phyloP scores from a whole-genome alignment of 225 moss, liverwort and hornwort species.

The Asterella californica region DNA sequence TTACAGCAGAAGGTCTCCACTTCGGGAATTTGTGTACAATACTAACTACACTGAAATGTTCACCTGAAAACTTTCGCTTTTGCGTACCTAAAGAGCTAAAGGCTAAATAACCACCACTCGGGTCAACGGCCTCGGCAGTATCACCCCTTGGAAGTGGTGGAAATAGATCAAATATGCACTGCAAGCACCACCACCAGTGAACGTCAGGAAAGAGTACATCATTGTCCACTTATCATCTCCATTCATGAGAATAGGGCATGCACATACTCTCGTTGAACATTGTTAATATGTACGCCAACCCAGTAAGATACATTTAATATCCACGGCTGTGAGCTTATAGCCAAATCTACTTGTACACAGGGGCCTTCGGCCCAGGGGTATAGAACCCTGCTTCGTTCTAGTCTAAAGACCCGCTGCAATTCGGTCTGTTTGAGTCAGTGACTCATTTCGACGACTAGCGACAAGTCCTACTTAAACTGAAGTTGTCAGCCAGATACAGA shows the following conservation, averaged over 20 bases:
- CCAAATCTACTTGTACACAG: neutral
- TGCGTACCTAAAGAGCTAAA: neutral
- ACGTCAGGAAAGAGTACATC: neutral
- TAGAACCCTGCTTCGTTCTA: neutral
- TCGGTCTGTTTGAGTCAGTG: neutral
- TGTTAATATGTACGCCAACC: too few relatives aligned
- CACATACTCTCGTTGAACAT: too few relatives aligned
- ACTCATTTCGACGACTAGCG: neutral
- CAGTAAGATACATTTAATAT: too few relatives aligned
- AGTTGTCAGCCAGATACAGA: neutral
- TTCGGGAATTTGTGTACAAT: neutral
- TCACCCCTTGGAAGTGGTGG: neutral
- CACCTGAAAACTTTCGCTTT: neutral
- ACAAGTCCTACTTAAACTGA: neutral
- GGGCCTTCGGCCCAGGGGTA: neutral
- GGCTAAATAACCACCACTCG: neutral
- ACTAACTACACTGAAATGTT: neutral
- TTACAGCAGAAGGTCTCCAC: neutral
- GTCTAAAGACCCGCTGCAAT: neutral
- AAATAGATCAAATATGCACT: neutral
- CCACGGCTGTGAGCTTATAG: neutral
- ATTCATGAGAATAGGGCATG: neutral
- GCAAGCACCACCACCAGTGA: neutral
- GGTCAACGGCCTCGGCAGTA: neutral
- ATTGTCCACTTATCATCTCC: neutral